These are phyloP conservation scores for Thermothelomyces thermophilus DNA, from an alignment of 2,329 filamentous ascomycete species.

Conservation along the genomic window DNA sequence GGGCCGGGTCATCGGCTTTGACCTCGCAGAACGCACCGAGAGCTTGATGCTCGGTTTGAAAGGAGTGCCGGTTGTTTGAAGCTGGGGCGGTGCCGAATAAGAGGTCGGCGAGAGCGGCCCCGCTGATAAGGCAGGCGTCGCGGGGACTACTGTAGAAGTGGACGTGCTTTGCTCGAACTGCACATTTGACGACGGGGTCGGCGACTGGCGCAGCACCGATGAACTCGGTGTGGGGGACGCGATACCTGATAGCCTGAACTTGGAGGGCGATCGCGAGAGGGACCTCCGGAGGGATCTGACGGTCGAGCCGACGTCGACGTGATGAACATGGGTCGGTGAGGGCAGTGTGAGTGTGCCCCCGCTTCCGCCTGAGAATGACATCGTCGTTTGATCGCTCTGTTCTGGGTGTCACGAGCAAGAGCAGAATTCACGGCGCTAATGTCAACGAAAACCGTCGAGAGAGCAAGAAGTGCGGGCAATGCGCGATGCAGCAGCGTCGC, in stretches of 20 bases:
- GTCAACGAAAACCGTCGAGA: background rate
- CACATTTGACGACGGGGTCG: conserved; percentile 46
- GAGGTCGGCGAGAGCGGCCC: conserved; percentile 28
- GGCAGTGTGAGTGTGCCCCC: conserved; percentile 80
- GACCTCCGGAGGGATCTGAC: conserved; percentile 81
- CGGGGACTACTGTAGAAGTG: conserved; percentile 23
- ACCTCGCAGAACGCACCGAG: conserved; percentile 56
- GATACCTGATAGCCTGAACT: conserved; percentile 56
- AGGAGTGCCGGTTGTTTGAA: conserved; percentile 53
- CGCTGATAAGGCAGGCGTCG: conserved; percentile 16
- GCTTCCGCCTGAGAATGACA: conserved; percentile 53
- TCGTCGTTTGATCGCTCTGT: conserved; percentile 25
- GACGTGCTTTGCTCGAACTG: conserved; percentile 36
- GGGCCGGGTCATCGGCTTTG: conserved; percentile 50
- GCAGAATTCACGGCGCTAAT: background rate
- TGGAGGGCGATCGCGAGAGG: conserved; percentile 88
- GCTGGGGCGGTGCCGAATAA: conserved; percentile 30
- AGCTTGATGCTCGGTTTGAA: conserved; percentile 62
- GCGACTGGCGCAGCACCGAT: conserved; percentile 51
- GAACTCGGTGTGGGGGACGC: conserved; percentile 44
- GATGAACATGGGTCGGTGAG: conserved; percentile 76
- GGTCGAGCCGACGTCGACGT: conserved; percentile 69
- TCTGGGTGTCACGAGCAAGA: background rate
- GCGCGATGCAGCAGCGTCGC: conserved; percentile 14
- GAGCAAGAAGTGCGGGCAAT: background rate